Conservation (phyloP, 371 early-diverging fungal species). For the Chytridium lagenaria region DNA sequence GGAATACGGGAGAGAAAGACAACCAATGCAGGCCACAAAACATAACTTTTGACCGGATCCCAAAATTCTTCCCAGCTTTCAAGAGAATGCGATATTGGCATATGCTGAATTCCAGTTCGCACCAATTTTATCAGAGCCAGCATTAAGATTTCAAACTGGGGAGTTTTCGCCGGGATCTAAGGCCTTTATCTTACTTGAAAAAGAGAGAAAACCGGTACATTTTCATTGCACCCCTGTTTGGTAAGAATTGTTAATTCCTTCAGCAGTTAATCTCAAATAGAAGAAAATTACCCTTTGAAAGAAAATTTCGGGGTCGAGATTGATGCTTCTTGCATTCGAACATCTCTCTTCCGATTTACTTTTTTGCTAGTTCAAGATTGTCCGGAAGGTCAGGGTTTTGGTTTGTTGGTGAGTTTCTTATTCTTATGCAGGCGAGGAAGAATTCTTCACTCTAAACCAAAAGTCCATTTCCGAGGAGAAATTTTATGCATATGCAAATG, state of each 20-base stretch:
- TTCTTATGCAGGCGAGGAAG: not conserved
- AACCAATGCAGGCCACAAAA: too few relatives aligned
- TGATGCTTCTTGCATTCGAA: not conserved
- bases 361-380: not conserved
- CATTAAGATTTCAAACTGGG: not conserved
- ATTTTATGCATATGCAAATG: not conserved
- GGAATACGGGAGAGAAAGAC: too few relatives aligned
- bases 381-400: not conserved
- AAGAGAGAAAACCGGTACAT: too few relatives aligned
- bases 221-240: too few relatives aligned
- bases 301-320: slow-evolving; percentile 3
- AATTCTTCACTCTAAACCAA: not conserved
- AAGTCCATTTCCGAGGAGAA: not conserved
- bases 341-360: not conserved
- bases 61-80: not conserved
- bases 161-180: not conserved
- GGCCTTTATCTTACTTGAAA: too few relatives aligned
- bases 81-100: not conserved
- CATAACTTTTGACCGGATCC: not conserved
- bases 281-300: too few relatives aligned
- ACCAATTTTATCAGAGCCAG: not conserved
- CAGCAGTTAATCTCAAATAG: too few relatives aligned
- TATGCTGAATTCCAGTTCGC: not conserved
- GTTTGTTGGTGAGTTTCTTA: too few relatives aligned
- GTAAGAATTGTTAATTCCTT: too few relatives aligned